phyloP scores from a whole-genome alignment of 2,329 filamentous ascomycete genomes.

The Trichoderma arundinaceum region DNA sequence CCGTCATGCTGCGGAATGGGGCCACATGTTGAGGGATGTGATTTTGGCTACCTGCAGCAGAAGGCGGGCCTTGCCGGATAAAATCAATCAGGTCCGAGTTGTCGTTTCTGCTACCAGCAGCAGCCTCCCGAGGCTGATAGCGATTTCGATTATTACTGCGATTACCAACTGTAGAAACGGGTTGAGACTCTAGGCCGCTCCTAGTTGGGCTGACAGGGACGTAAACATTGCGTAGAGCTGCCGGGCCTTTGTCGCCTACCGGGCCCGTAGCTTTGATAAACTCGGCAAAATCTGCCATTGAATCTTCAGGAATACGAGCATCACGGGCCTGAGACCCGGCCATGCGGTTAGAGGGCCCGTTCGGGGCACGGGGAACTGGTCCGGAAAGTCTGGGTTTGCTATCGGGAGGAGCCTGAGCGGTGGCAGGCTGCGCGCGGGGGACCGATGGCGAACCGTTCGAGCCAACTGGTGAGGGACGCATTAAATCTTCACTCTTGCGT shows the following conservation, averaged over 20 bases:
- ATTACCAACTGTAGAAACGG: slow-evolving; percentile 48
- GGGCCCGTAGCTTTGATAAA: slow-evolving; percentile 89
- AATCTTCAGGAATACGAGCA: slow-evolving; percentile 71
- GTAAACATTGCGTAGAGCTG: slow-evolving; percentile 46
- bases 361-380: slow-evolving; percentile 37
- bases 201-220: slow-evolving; percentile 43
- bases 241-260: slow-evolving; percentile 49
- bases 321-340: slow-evolving; percentile 64
- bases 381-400: slow-evolving; percentile 33
- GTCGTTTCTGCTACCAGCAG: slow-evolving; percentile 65
- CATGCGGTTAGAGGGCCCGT: slow-evolving; percentile 36
- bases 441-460: slow-evolving; percentile 41
- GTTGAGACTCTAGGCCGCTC: slow-evolving; percentile 49
- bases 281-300: slow-evolving; percentile 81
- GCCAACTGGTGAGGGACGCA: slow-evolving; percentile 45
- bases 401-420: slow-evolving; percentile 29
- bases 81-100: slow-evolving; percentile 94
- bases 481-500: slow-evolving; percentile 55
- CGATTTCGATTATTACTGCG: slow-evolving; percentile 52
- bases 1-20: slow-evolving; percentile 83
- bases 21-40: slow-evolving; percentile 83
- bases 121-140: slow-evolving; percentile 74
- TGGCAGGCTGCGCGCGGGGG: slow-evolving; percentile 21
- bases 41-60: slow-evolving; percentile 63
- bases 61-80: slow-evolving; percentile 83